Conservation (phyloP, 179 eudicot species). For the Heliamphora pulchella region DNA sequence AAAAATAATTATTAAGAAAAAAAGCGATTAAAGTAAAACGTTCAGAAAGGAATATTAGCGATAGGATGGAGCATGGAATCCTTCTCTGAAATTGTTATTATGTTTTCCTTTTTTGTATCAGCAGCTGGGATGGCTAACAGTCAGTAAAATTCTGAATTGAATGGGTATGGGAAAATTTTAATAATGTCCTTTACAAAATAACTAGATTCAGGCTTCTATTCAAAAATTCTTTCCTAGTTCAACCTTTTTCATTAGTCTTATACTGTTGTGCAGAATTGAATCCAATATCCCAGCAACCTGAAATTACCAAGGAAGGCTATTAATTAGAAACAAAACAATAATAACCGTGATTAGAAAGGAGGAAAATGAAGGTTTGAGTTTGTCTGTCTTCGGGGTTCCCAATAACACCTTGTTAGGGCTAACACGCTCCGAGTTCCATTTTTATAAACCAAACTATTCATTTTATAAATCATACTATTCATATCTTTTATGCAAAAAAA, state of each 20-base stretch:
- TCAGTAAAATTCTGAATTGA: neutral
- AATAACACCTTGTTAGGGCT: too few species aligned
- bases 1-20: too few species aligned
- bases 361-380: neutral
- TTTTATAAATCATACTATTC: too few species aligned
- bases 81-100: too few species aligned
- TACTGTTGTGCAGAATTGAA: constrained; percentile 69
- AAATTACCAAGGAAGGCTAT: constrained; percentile 17
- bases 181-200: constrained; percentile 7
- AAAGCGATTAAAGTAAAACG: too few species aligned
- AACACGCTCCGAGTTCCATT: too few species aligned
- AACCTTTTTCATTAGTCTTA: constrained; percentile 69
- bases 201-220: constrained; percentile 18
- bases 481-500: too few species aligned
- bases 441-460: too few species aligned
- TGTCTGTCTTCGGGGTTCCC: too few species aligned
- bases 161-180: neutral
- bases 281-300: constrained; percentile 98
- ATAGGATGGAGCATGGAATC: too few species aligned
- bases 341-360: neutral
- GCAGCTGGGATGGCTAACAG: neutral
- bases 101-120: too few species aligned
- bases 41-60: too few species aligned
- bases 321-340: neutral
- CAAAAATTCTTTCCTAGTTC: constrained; percentile 80